Percentiles rank a stretch among this genome's conserved stretches.
These are phyloP conservation scores for Pythium diclinum DNA, from an alignment of 352 stramenopile species.

Conservation along the genomic window DNA sequence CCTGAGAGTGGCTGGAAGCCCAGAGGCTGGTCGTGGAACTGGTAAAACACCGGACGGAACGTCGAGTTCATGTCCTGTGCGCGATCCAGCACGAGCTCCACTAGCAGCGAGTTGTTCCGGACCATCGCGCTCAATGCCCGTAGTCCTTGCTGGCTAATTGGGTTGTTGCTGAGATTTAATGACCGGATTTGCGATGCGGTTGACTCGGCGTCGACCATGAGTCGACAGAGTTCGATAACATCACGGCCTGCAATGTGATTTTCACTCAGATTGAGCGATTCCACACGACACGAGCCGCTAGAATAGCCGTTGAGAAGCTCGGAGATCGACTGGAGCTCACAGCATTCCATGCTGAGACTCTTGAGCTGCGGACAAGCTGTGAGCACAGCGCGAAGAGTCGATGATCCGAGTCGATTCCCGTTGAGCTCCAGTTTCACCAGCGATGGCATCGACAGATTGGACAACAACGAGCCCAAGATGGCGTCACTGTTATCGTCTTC, in stretches of 20 bases:
- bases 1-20: conserved; percentile 21
- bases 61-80: conserved; percentile 22
- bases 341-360: conserved; percentile 38
- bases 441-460: conserved; percentile 1
- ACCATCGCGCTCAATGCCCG: conserved; percentile 20
- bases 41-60: conserved; percentile 24
- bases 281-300: conserved; percentile 22
- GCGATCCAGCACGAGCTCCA: conserved; percentile 30
- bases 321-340: conserved; percentile 33
- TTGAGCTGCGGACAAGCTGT: conserved; percentile 33
- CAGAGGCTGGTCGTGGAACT: conserved; percentile 30
- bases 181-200: conserved; percentile 24
- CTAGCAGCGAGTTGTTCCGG: conserved; percentile 28
- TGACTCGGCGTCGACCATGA: conserved; percentile 21
- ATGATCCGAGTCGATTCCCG: conserved; percentile 28
- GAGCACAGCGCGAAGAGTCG: conserved; percentile 29
- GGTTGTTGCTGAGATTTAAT: conserved; percentile 42
- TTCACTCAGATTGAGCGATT: conserved; percentile 34
- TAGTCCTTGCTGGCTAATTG: conserved; percentile 23
- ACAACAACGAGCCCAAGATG: conserved; percentile 15
- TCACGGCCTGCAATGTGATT: conserved; percentile 36
- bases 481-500: conserved; percentile 10
- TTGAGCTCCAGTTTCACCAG: conserved; percentile 33
- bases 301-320: conserved; percentile 32
- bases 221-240: conserved; percentile 26